Evolutionary conservation across 1,284 basidiomycete genomes (phyloP).

Genomic region (Trametes sp.): DNA sequence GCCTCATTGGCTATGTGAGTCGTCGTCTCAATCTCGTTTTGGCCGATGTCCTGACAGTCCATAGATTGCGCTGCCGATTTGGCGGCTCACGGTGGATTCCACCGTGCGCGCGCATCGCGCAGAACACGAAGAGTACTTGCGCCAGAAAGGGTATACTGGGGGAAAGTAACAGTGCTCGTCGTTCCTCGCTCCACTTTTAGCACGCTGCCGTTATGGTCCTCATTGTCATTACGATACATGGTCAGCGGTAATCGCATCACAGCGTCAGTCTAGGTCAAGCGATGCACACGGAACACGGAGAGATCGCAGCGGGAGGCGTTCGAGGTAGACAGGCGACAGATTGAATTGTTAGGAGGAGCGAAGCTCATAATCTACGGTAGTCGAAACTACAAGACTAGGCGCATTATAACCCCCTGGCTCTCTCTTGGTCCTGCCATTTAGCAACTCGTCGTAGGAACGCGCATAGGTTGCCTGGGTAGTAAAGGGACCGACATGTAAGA

Average conservation of each 20-base stretch:
- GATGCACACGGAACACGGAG: background rate
- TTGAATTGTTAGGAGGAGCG: conserved; percentile 68
- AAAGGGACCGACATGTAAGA: conserved; percentile 69
- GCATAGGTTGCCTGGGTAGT: conserved; percentile 67
- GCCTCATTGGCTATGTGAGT: conserved; percentile 55
- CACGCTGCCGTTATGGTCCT: no score
- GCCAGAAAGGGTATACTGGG: conserved; percentile 27
- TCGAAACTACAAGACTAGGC: conserved; percentile 45
- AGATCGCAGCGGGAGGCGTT: conserved; percentile 4
- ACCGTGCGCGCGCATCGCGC: conserved; percentile 51
- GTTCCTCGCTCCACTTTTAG: no score
- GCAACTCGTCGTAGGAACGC: conserved; percentile 53
- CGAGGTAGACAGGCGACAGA: background rate
- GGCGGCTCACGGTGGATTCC: conserved; percentile 60
- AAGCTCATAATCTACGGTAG: conserved; percentile 56
- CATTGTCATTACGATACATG: no score
- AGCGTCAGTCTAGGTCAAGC: no score
- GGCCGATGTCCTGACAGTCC: background rate
- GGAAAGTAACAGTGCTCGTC: background rate
- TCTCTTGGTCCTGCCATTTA: conserved; percentile 84
- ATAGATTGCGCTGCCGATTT: conserved; percentile 60
- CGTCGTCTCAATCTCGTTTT: conserved; percentile 31
- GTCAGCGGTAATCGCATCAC: background rate
- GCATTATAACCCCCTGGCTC: conserved; percentile 76
- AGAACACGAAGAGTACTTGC: conserved; percentile 57